Base-by-base conservation (phyloP, 371 early-diverging fungal species). In the Mucor indicus region DNA sequence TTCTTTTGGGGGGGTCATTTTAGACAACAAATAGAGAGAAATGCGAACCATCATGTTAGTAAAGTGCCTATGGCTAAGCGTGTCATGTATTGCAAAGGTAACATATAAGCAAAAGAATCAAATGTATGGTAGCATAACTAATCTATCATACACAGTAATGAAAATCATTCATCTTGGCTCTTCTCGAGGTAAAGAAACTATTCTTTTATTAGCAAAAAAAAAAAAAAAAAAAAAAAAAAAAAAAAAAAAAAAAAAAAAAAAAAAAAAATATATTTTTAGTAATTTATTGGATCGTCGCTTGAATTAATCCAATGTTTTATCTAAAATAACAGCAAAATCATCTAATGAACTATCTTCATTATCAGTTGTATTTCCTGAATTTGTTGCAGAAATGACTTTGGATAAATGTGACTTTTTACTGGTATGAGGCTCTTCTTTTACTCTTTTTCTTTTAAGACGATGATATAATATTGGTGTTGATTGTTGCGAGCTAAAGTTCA, bases 301-400 rank as follows among this genome's bases (percentile, higher is more conserved):
- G n/a, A n/a, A 38, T 41, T 46, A 66, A 30, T 69, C 61, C 36
- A 69, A 62, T 17, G 55, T 57, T 32, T 55, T 59, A 57, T 73
- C 70, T 16, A 69, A 39, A 19, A 55, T 52, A 25, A 61, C 73
- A 36, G 67, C 73, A 40, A 73, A 67, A 15, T 64, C 67, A 31
- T 64, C 64, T 25, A 73, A 32, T 8, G 44, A 43, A 22, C 62
- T 47, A 39, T 58, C 57, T 9, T 53, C 55, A 22, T 55, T 47
- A 8, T 65, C 60, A 21, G 42, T 44, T 15, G 43, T 56, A 25
- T 48, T 60, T 0, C 51, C 47, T 7, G 53, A 48, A 38, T 38
- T 53, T 0, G 53, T 38, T 1, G 54, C 54, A 2, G 60, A 50
- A 0, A 65, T 57, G 10, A 67, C 69, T 53, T 64, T 61, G 9